Evolutionary conservation across 345 rosid genomes (phyloP), one percentile per base, ranked within the genome.

Genomic region (Populus nigra): DNA sequence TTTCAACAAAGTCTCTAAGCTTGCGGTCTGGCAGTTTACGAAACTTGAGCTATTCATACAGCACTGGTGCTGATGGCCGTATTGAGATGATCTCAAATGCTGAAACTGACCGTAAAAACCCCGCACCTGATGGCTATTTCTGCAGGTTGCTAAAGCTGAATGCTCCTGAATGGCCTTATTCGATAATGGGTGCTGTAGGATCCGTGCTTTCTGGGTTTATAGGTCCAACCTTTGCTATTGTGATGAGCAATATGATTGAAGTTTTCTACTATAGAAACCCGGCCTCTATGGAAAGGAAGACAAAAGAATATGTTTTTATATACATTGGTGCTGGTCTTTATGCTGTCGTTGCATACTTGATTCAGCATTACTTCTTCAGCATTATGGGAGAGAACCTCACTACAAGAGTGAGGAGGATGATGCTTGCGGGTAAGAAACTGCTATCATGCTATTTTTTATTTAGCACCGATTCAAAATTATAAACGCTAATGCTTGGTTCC

Each of bases 321-420:
- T 96, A 92, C 87, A 96, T 96, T 16, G 99, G 99, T 69, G 94
- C 97, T 5, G 99, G 99, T 39, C 88, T 96, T 68, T 96, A 96
- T 57, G 99, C 98, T 0, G 99, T 96, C n/a, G 87, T 86, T 11
- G 98, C 99, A 15, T 96, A 96, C 73, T 83, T 96, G 92, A 96
- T 96, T 61, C 99, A 96, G 83, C 99, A 96, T 85, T 96, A 96
- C 84, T 96, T 96, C 91, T 96, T 96, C 84, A 96, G 99, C 80
- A 94, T 96, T 33, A 96, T 96, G 99, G 99, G 99, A 74, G 99
- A 96, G 84, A 96, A 96, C 77, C 98, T 96, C 79, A 96, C 99
- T 10, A 96, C 99, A 38, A 85, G 99, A 87, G 99, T 96, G 61
- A 80, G 99, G 80, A 85, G 99, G 73, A 96, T 96, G 99, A 96